These are phyloP conservation scores for Ceratocystis albifundus DNA, from an alignment of 2,329 filamentous ascomycete genomes.

Conservation along the genomic window DNA sequence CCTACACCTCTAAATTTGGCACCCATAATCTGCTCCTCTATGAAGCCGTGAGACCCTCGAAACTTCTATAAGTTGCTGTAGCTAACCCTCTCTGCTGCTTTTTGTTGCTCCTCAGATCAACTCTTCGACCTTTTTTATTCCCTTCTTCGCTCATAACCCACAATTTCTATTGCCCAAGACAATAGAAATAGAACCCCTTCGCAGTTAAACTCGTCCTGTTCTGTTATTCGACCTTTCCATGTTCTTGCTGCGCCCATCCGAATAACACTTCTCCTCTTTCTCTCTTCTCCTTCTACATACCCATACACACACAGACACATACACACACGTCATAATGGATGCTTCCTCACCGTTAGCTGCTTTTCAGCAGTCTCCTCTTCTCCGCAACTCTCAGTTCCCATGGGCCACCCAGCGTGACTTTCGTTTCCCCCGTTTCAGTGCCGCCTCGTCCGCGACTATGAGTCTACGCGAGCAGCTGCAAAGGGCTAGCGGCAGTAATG, in stretches of 20 bases:
- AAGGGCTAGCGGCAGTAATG: constrained; percentile 33
- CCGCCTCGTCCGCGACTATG: constrained; percentile 47
- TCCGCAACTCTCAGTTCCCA: constrained; percentile 33
- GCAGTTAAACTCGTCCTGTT: constrained; percentile 6
- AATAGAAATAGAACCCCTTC: not conserved
- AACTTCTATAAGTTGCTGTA: constrained; percentile 10
- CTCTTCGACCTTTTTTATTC: not conserved
- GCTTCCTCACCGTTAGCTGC: constrained; percentile 88
- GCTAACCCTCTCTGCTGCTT: constrained; percentile 11
- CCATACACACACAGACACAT: not conserved
- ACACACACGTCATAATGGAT: constrained; percentile 54
- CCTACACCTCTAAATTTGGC: not conserved
- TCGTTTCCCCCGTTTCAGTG: constrained; percentile 43
- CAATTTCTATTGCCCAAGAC: not conserved
- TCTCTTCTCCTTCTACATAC: not conserved
- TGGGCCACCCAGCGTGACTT: constrained; percentile 42
- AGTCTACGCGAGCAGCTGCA: constrained; percentile 67
- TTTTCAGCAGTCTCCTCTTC: constrained; percentile 62
- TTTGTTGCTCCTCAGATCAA: constrained; percentile 11
- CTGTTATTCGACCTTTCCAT: not conserved
- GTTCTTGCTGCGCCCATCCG: not conserved
- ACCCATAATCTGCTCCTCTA: not conserved
- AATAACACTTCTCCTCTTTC: not conserved
- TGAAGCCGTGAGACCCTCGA: not conserved
- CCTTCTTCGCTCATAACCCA: constrained; percentile 3